Evolutionary conservation across 2,329 filamentous ascomycete species (phyloP), one percentile per base, ranked within the genome.

Genomic region (Spiromastix sp.): DNA sequence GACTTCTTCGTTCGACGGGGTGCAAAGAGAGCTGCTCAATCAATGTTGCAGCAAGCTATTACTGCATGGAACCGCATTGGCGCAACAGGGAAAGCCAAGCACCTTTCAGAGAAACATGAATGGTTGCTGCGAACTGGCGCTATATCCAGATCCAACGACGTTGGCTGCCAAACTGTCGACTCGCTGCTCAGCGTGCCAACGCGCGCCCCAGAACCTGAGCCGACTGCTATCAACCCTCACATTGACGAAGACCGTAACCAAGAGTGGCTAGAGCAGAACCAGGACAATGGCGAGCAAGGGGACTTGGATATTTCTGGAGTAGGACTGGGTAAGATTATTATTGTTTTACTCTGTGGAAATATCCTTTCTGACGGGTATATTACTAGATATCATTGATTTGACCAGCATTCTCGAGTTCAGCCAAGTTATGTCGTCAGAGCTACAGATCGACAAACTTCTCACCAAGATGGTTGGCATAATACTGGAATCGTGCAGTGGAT

Each of bases 401-500:
- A 71, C 71, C 2, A 74, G 70, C 27, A 79, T 80, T 30, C 61
- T 80, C 4, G 73, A 79, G 45, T 77, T 74, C 17, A 77, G 71
- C 36, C 75, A 79, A 50, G 66, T 79, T 4, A 68, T 80, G 44
- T 79, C 75, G 5, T 78, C 74, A 10, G 75, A 79, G 47, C 61
- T 80, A 11, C 68, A 77, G 41, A 71, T 79, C 27, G 74, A 79
- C 40, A 71, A 70, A 32, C 61, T 80, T 3, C 60, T 79, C 37
- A 66, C 68, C 2, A 78, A 77, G 52, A 76, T 80, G 66, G 71
- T 73, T 11, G 70, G 72, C 37, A 78, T 79, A 41, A 77, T 79
- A 20, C 55, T 79, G 5, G 74, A 79, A 45, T 74, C 72, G 1
- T 77, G 74, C 11, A 74, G 73, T 15, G 66, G 66, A 1, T 74